phyloP scores from a whole-genome alignment of 2,329 filamentous ascomycete genomes.

The Drechslerella coelobrocha region DNA sequence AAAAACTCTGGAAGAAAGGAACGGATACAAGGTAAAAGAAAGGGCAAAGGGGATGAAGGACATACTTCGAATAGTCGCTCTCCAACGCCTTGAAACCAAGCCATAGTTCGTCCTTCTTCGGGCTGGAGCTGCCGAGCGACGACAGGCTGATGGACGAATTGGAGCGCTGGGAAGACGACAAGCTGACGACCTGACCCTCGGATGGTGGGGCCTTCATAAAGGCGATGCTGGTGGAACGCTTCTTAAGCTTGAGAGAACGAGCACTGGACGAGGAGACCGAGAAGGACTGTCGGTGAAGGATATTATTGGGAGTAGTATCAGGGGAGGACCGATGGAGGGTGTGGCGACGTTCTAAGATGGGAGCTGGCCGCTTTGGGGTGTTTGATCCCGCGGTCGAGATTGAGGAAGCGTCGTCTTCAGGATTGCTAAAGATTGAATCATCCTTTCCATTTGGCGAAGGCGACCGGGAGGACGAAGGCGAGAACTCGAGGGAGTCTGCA shows the following conservation, averaged over 20 bases:
- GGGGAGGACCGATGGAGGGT: constrained; percentile 38
- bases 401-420: constrained; percentile 46
- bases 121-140: constrained; percentile 36
- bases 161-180: constrained; percentile 38
- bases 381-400: constrained; percentile 40
- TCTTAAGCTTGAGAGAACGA: constrained; percentile 41
- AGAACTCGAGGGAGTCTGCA: constrained; percentile 34
- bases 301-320: neutral
- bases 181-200: constrained; percentile 46
- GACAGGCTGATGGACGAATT: constrained; percentile 38
- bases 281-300: constrained; percentile 16
- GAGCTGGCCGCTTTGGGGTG: constrained; percentile 43
- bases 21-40: neutral
- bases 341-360: constrained; percentile 43
- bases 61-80: constrained; percentile 71
- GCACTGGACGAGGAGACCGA: constrained; percentile 41
- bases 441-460: constrained; percentile 48
- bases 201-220: constrained; percentile 47
- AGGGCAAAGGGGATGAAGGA: constrained; percentile 11
- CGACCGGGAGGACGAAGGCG: constrained; percentile 42
- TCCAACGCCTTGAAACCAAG: constrained; percentile 72
- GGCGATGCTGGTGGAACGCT: constrained; percentile 36
- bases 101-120: constrained; percentile 73
- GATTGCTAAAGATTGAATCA: constrained; percentile 49
- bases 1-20: constrained; percentile 41